A percentile compares a stretch with the other conserved stretches of the same genome.
phyloP scores from a whole-genome alignment of 495 filamentous ascomycete species.

The Tuber indicum region DNA sequence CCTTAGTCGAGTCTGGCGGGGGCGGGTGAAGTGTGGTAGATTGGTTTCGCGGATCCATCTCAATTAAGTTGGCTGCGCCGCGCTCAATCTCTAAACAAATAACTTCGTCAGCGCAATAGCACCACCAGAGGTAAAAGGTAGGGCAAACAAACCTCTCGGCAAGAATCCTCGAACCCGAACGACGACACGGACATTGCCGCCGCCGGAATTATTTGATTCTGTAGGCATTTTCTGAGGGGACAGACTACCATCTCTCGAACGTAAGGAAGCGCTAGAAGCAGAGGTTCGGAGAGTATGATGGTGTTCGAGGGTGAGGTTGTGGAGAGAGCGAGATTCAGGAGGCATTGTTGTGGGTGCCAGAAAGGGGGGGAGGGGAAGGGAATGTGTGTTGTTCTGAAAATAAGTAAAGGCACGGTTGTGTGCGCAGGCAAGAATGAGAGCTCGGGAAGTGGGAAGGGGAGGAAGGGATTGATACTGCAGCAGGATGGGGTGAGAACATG shows the following conservation, averaged over 20 bases:
- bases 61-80: conserved; percentile 73
- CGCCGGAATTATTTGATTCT: conserved; percentile 45
- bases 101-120: conserved; percentile 6
- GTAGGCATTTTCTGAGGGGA: conserved; percentile 36
- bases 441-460: not conserved
- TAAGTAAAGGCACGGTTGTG: not conserved
- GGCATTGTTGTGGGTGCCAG: conserved; percentile 8
- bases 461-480: not conserved
- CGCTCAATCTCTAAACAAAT: conserved; percentile 62
- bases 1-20: conserved; percentile 56
- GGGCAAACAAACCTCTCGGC: conserved; percentile 62
- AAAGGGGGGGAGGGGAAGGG: not conserved
- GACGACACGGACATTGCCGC: conserved; percentile 89
- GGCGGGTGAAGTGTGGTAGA: conserved; percentile 71
- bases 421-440: not conserved
- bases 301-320: conserved; percentile 55
- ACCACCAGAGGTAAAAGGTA: not conserved
- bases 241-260: conserved; percentile 61
- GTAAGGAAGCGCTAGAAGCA: conserved; percentile 58
- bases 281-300: conserved; percentile 45
- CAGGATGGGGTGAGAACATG: not conserved
- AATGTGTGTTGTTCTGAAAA: not conserved
- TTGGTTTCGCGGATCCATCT: conserved; percentile 81
- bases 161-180: conserved; percentile 87
- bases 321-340: conserved; percentile 47